phyloP scores from a whole-genome alignment of 176 grass and related monocot genomes.

The Oryza officinalis region DNA sequence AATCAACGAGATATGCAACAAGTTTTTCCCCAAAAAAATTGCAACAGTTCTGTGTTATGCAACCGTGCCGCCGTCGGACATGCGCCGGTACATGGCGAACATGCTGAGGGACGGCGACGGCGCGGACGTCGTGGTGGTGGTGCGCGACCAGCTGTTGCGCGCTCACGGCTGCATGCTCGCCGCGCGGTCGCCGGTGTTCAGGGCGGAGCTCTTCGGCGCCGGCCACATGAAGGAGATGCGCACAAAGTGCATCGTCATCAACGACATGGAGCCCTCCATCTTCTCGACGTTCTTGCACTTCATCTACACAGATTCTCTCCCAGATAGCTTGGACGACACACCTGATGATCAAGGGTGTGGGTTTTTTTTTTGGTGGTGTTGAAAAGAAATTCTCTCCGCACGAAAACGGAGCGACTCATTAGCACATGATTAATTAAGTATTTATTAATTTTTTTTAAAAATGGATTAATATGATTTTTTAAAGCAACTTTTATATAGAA shows the following conservation, averaged over 20 bases:
- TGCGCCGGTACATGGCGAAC: neutral
- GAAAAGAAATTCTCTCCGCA: too few species aligned
- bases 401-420: too few species aligned
- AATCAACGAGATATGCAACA: too few species aligned
- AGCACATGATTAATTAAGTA: too few species aligned
- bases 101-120: neutral
- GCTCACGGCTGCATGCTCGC: slow-evolving; percentile 14
- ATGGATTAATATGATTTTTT: too few species aligned
- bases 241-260: neutral
- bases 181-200: slow-evolving; percentile 10
- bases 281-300: slow-evolving; percentile 35
- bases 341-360: too few species aligned
- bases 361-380: too few species aligned
- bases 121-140: neutral
- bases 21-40: too few species aligned
- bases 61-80: neutral
- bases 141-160: neutral
- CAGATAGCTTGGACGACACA: neutral
- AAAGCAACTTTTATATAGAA: too few species aligned
- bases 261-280: slow-evolving; percentile 14
- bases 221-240: neutral
- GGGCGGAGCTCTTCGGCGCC: slow-evolving; percentile 1
- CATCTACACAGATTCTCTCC: slow-evolving; percentile 2
- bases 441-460: too few species aligned
- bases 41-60: too few species aligned